These are phyloP conservation scores for Leishmania arabica DNA, from an alignment of 208 protist species.

Conservation along the genomic window DNA sequence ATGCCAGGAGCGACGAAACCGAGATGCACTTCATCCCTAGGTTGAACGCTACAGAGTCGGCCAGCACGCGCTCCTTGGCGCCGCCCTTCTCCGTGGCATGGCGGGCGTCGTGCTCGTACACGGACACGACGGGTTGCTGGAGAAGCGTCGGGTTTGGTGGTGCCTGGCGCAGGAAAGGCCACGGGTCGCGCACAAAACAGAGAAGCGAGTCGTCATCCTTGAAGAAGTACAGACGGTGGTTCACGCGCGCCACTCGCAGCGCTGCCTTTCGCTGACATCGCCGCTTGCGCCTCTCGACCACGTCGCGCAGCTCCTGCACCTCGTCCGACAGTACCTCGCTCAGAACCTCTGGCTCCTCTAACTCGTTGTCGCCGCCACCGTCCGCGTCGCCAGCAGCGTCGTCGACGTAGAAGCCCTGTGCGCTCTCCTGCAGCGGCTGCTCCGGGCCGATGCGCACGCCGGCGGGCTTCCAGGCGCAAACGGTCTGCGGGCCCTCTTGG, in stretches of 20 bases:
- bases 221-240: conserved; percentile 79
- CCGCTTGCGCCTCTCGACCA: conserved; percentile 33
- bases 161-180: conserved; percentile 68
- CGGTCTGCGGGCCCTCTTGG: conserved; percentile 42
- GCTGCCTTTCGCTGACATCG: conserved; percentile 31
- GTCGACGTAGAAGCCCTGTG: conserved; percentile 1
- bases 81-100: conserved; percentile 18
- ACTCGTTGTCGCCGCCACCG: conserved; percentile 27
- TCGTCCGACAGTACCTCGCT: conserved; percentile 75
- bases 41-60: conserved; percentile 80
- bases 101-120: conserved; percentile 45
- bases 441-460: conserved; percentile 18
- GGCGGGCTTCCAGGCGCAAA: conserved; percentile 56
- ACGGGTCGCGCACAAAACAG: conserved; percentile 71
- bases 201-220: conserved; percentile 54
- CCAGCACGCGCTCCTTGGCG: conserved; percentile 56
- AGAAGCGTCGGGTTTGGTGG: conserved; percentile 55
- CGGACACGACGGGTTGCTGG: conserved; percentile 35
- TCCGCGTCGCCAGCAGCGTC: conserved; percentile 9
- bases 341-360: conserved; percentile 62
- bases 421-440: background rate
- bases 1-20: conserved; percentile 79
- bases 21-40: conserved; percentile 57
- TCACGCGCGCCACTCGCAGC: conserved; percentile 57
- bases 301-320: conserved; percentile 67